Evolutionary conservation across 129 eudicot genomes (phyloP), one percentile per base, ranked within the genome.

Genomic region (Lonicera japonica): DNA sequence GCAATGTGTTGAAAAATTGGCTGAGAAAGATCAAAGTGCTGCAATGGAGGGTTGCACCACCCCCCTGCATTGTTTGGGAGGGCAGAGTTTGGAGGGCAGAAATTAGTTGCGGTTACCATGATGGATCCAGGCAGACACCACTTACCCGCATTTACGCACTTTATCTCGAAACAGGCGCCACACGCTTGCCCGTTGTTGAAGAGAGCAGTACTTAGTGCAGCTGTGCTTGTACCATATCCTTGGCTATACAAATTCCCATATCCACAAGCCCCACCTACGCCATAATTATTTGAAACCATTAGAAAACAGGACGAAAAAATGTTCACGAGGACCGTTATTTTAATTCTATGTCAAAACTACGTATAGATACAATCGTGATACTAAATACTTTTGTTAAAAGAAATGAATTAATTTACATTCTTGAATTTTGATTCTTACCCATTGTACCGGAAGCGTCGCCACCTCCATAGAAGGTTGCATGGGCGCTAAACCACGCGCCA

Each of bases 121-220:
- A 83, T 83, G 23, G 86, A 51, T 39, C 90, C 86, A 0, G 86
- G 83, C 43, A 62, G 80, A 68, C 90, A 83, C 90, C 90, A 79
- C 52, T 70, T 64, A 11, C 41, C 64, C 58, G 58, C 90, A 17
- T 70, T 70, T 5, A 68, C 73, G n/a, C 86, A 83, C 72, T 67
- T 73, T 64, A 83, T 79, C 69, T 79, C 76, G 24, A 79, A 83
- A 54, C 90, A 83, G 19, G 90, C 79, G 17, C 90, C 83, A 43
- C 89, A 83, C 1, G 85, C 64, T 20, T 72, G 74, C 13, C 89
- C 85, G 48, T 66, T 79, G 67, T 83, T 79, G 82, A 83, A 83
- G 48, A 83, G 73, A 60, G 80, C 73, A 19, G 82, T 75, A 61
- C 86, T 80, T 19, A 80, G 60, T 65, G 86, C 86, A 21, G 75